Evolutionary conservation across 768 basidiomycete species (phyloP).

Genomic region (Boletus pseudo-olivaceus): DNA sequence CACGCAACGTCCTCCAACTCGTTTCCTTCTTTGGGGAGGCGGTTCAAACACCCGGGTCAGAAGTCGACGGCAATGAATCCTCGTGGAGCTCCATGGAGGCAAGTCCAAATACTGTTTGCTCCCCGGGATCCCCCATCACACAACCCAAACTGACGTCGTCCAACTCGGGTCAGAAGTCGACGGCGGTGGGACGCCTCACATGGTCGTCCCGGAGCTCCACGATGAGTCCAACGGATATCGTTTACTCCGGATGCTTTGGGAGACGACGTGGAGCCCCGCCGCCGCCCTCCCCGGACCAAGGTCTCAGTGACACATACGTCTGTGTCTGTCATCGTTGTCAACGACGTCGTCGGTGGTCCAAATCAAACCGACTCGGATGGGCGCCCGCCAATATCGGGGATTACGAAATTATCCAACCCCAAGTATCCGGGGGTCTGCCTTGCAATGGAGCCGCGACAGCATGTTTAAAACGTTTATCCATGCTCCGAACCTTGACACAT

Average conservation of each 20-base stretch:
- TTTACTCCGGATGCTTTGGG: background rate
- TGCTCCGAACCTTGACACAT: background rate
- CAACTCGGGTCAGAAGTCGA: background rate
- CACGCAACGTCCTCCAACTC: background rate
- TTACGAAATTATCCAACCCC: background rate
- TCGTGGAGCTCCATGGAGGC: too few relatives aligned
- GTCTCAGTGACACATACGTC: background rate
- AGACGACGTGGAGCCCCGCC: background rate
- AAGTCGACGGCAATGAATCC: too few relatives aligned
- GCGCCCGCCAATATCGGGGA: background rate
- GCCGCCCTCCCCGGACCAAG: too few relatives aligned
- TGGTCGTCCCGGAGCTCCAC: background rate
- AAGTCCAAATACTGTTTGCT: too few relatives aligned
- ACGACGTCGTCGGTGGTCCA: background rate
- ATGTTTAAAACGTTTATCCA: background rate
- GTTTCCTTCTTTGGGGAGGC: background rate
- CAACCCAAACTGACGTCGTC: too few relatives aligned
- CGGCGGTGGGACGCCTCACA: background rate
- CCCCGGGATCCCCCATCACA: too few relatives aligned
- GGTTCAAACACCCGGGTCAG: background rate
- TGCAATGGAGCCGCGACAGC: background rate
- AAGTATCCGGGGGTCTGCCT: conserved; percentile 8
- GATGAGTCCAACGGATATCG: background rate
- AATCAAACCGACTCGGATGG: background rate
- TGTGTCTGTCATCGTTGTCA: background rate